Percentiles rank a stretch among this genome's conserved stretches.
Evolutionary conservation across 225 moss, liverwort and hornwort genomes (phyloP).

Genomic region (Polytrichum commune): DNA sequence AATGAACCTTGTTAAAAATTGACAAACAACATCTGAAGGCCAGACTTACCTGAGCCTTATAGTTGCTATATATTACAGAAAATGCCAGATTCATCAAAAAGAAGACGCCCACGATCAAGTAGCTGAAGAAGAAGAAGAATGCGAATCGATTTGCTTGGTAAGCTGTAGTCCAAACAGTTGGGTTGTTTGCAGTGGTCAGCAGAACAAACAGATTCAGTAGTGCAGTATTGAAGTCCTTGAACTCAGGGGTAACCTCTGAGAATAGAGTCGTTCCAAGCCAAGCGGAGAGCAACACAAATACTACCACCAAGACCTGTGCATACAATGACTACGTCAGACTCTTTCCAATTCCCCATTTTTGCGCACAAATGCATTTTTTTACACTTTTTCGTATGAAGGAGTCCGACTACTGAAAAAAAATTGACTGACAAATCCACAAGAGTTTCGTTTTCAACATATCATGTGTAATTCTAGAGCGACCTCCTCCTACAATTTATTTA

Average conservation of each 20-base stretch:
- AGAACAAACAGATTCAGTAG: slow-evolving; percentile 65
- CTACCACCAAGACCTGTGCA: slow-evolving; percentile 57
- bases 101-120: slow-evolving; percentile 68
- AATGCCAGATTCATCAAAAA: slow-evolving; percentile 70
- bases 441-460: too few relatives aligned
- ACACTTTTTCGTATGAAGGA: too few relatives aligned
- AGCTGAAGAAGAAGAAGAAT: slow-evolving; percentile 73
- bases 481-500: too few relatives aligned
- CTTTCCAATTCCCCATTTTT: not conserved
- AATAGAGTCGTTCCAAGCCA: slow-evolving; percentile 69
- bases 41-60: slow-evolving; percentile 54
- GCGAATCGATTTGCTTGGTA: slow-evolving; percentile 46
- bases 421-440: too few relatives aligned
- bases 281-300: slow-evolving; percentile 66
- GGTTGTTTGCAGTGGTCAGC: slow-evolving; percentile 79
- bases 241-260: slow-evolving; percentile 41
- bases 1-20: too few relatives aligned
- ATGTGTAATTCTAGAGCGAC: too few relatives aligned
- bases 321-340: slow-evolving; percentile 12
- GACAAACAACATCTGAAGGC: too few relatives aligned
- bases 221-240: slow-evolving; percentile 60
- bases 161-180: slow-evolving; percentile 68
- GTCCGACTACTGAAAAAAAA: too few relatives aligned
- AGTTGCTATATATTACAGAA: slow-evolving; percentile 68
- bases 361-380: too few relatives aligned